A percentile compares a stretch with the other conserved stretches of the same genome.
These are phyloP conservation scores for Vitis hybrid DNA, from an alignment of 177 flowering plant genomes.

Conservation along the genomic window DNA sequence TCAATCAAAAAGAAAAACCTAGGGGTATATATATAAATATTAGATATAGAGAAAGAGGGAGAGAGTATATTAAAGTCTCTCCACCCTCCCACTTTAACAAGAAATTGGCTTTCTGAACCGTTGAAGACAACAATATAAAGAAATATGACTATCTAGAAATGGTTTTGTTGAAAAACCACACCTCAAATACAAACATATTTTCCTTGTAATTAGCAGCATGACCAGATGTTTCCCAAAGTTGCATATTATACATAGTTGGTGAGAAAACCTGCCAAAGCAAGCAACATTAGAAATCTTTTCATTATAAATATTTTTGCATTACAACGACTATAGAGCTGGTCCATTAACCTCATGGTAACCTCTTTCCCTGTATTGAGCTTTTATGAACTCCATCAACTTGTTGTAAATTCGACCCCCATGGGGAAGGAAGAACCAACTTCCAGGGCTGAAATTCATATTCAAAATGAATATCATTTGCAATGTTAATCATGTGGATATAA, in stretches of 20 bases:
- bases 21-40: no score
- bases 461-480: conserved; percentile 1
- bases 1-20: no score
- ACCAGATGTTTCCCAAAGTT: conserved; percentile 98
- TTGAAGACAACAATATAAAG: no score
- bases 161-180: conserved; percentile 17
- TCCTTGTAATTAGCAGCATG: conserved; percentile 98
- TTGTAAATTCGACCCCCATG: conserved; percentile 87
- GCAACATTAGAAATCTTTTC: conserved; percentile 1
- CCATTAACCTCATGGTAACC: conserved; percentile 85
- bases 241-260: conserved; percentile 96
- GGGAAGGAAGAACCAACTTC: conserved; percentile 96
- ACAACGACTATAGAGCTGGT: background rate
- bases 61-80: no score
- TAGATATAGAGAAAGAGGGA: no score
- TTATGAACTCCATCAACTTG: conserved; percentile 81
- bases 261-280: conserved; percentile 54
- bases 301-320: no score
- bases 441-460: conserved; percentile 67
- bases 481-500: background rate
- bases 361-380: conserved; percentile 67
- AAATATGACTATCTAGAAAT: no score
- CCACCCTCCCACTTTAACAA: no score
- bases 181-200: conserved; percentile 98
- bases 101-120: no score